Evolutionary conservation across 2,329 filamentous ascomycete genomes (phyloP).

Genomic region (Aureobasidium sp.): DNA sequence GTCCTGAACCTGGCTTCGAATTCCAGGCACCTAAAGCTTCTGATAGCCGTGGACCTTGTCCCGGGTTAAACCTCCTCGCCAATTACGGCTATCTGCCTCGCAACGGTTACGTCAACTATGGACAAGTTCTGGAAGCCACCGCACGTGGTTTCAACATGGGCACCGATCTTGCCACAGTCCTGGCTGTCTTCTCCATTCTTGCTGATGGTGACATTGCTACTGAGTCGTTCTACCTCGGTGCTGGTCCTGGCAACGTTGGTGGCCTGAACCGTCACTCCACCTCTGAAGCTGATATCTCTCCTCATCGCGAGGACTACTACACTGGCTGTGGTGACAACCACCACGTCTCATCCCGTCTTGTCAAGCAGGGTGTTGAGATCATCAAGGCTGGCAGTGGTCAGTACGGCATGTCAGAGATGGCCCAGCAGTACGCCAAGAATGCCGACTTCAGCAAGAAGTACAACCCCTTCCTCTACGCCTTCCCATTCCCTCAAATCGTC

Average conservation of each 20-base stretch:
- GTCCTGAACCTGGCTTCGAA: conserved; percentile 33
- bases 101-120: conserved; percentile 40
- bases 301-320: conserved; percentile 41
- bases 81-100: conserved; percentile 47
- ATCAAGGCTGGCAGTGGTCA: conserved; percentile 28
- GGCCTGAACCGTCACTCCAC: conserved; percentile 36
- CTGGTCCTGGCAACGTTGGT: conserved; percentile 28
- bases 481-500: conserved; percentile 37
- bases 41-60: conserved; percentile 42
- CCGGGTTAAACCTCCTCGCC: conserved; percentile 26
- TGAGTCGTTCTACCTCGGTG: conserved; percentile 33
- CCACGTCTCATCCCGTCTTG: conserved; percentile 34
- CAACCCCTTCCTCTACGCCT: conserved; percentile 38
- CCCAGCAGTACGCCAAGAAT: conserved; percentile 27
- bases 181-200: conserved; percentile 36
- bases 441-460: conserved; percentile 27
- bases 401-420: conserved; percentile 32
- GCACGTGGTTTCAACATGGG: conserved; percentile 43
- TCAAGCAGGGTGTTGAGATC: conserved; percentile 34
- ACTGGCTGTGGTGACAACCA: conserved; percentile 37
- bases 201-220: conserved; percentile 32
- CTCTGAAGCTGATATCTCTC: conserved; percentile 33
- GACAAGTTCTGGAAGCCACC: conserved; percentile 37
- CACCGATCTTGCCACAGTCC: conserved; percentile 40
- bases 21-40: conserved; percentile 28